phyloP scores from a whole-genome alignment of 768 basidiomycete genomes.

The Hortiboletus flavorubellus region DNA sequence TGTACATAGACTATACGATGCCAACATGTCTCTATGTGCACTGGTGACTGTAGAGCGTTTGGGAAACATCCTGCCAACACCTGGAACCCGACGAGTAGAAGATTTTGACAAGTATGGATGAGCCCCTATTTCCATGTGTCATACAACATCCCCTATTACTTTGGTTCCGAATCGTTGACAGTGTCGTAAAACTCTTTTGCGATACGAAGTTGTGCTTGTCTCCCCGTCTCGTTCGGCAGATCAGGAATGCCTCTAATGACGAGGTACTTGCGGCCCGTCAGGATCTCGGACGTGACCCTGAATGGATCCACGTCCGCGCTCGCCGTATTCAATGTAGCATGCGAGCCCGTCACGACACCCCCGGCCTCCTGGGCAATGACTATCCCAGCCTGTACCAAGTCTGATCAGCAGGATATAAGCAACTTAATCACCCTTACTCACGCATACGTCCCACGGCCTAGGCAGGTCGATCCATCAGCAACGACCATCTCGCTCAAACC shows the following conservation, averaged over 20 bases:
- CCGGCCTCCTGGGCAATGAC: slow-evolving; percentile 93
- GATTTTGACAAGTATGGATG: no score
- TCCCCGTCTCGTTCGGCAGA: slow-evolving; percentile 57
- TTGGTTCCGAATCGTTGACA: slow-evolving; percentile 65
- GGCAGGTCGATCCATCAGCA: neutral
- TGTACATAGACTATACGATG: no score
- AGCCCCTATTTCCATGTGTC: no score
- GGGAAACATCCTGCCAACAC: no score
- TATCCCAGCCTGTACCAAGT: slow-evolving; percentile 62
- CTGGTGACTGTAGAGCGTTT: no score
- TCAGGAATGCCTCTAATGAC: slow-evolving; percentile 70
- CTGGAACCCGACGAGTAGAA: no score
- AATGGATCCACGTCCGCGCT: slow-evolving; percentile 40
- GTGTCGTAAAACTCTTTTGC: slow-evolving; percentile 85
- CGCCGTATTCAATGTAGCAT: slow-evolving; percentile 42
- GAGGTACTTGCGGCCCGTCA: slow-evolving; percentile 78
- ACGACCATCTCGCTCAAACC: neutral
- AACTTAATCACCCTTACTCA: slow-evolving; percentile 26
- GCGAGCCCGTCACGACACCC: slow-evolving; percentile 70
- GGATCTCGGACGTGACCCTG: slow-evolving; percentile 63
- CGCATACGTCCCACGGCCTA: slow-evolving; percentile 86
- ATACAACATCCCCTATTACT: slow-evolving; percentile 27
- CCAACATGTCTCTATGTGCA: no score
- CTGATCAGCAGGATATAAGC: neutral
- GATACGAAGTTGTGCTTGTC: slow-evolving; percentile 73